phyloP scores from a whole-genome alignment of 495 filamentous ascomycete species.

The Geopyxis carbonaria region DNA sequence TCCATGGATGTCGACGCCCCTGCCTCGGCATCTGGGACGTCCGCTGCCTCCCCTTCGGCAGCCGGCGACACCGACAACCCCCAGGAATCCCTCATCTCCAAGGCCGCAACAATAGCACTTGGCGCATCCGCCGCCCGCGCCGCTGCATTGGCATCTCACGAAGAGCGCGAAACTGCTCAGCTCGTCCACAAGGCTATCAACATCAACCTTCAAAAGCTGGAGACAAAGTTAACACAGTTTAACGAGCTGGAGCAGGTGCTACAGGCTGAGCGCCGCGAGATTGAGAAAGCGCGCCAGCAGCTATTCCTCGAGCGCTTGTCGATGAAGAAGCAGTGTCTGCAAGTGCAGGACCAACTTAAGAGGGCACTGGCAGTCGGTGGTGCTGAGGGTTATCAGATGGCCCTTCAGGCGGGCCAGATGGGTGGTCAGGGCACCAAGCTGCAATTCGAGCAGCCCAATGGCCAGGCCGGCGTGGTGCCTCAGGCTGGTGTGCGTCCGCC shows the following conservation, averaged over 20 bases:
- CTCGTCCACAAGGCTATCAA: constrained; percentile 68
- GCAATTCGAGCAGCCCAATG: constrained; percentile 28
- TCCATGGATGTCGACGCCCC: constrained; percentile 53
- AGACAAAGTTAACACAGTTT: constrained; percentile 57
- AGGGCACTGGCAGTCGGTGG: constrained; percentile 42
- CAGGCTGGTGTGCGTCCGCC: constrained; percentile 43
- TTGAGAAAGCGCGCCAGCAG: constrained; percentile 78
- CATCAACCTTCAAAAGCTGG: constrained; percentile 27
- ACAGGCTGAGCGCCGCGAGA: constrained; percentile 77
- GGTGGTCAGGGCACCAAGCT: constrained; percentile 35
- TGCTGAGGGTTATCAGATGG: constrained; percentile 17
- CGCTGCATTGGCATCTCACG: constrained; percentile 75
- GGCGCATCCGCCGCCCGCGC: constrained; percentile 72
- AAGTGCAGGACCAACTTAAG: constrained; percentile 62
- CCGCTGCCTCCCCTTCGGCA: constrained; percentile 27
- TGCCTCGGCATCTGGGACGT: constrained; percentile 33
- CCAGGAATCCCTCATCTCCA: constrained; percentile 35
- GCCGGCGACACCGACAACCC: constrained; percentile 7
- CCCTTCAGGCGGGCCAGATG: constrained; percentile 13
- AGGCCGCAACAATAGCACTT: constrained; percentile 60
- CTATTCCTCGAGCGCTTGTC: constrained; percentile 79
- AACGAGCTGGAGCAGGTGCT: constrained; percentile 85
- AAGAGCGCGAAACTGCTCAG: constrained; percentile 88
- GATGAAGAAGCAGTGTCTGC: constrained; percentile 71
- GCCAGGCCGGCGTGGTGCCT: constrained; percentile 27